Evolutionary conservation across 176 grass and related monocot species (phyloP), one percentile per base, ranked within the genome.

Genomic region (Zoysia pacifica): DNA sequence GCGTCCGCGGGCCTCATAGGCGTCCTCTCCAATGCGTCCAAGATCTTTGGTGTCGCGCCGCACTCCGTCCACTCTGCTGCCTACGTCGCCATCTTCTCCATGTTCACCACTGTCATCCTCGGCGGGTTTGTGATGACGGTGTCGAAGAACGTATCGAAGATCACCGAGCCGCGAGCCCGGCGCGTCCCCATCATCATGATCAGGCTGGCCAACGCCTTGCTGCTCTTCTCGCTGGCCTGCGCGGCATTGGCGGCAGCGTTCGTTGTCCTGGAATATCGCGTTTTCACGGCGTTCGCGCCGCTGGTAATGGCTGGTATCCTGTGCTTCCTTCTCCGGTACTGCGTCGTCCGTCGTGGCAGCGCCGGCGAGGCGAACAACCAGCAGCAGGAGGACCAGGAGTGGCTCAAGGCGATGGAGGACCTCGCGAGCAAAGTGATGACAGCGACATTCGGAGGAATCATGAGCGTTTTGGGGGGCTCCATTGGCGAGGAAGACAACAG

Each of bases 391-490:
- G 79, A 62, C 1, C 68, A 65, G 56, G 75, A 61, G 28, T 7
- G 12, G 70, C 0, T 74, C 18, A 82, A 73, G 69, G 80, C 47
- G 48, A 65, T 40, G 35, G 80, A 82, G 56, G 60, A 74, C 47
- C 39, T 65, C 0, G 69, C 70, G 4, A 65, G 47, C 69, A 82
- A 74, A 59, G 69, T 82, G 48, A 74, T 9, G 5, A 20, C 3
- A 61, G 40, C 49, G 8, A 41, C 81, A 9, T 2, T 75, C 8
- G 61, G 10, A 0, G 81, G 11, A 2, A 75, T 83, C 62, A 75
- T 74, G 62, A 58, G 3, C 40, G 20, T 83, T 2, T 39, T 83
- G 5, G 70, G 48, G 11, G 18, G 59, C 12, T 45, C 6, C 3
- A 9, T 83, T 7, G 80, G 39, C 1, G 70, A 65, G 19, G 16